phyloP scores from a whole-genome alignment of 2,329 filamentous ascomycete genomes.

The Paracoccidioides lutzii region DNA sequence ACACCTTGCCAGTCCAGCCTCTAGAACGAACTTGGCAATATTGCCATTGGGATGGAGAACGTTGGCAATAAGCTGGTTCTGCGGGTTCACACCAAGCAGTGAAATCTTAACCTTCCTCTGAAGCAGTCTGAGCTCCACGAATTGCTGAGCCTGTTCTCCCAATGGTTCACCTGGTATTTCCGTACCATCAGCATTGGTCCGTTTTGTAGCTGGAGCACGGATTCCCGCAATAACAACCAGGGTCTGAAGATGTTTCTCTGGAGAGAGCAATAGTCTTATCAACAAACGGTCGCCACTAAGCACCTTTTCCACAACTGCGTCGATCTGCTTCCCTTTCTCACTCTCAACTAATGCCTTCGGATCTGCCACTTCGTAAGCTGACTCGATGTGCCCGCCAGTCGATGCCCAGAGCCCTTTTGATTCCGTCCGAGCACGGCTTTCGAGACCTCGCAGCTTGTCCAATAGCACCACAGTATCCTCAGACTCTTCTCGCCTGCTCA shows the following conservation, averaged over 20 bases:
- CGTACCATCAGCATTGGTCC: slow-evolving; percentile 65
- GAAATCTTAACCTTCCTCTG: slow-evolving; percentile 75
- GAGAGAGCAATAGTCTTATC: slow-evolving; percentile 64
- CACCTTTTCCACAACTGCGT: slow-evolving; percentile 80
- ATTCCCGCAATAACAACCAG: slow-evolving; percentile 83
- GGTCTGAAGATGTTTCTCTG: slow-evolving; percentile 76
- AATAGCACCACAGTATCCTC: slow-evolving; percentile 59
- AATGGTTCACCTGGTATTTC: slow-evolving; percentile 77
- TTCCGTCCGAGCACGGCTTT: slow-evolving; percentile 64
- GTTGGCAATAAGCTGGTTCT: slow-evolving; percentile 79
- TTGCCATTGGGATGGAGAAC: slow-evolving; percentile 82
- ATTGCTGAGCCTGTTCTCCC: slow-evolving; percentile 77
- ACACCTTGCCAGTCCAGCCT: slow-evolving; percentile 80
- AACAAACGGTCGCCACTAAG: slow-evolving; percentile 84
- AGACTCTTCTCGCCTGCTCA: slow-evolving; percentile 71
- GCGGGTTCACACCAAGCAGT: slow-evolving; percentile 74
- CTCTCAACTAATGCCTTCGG: slow-evolving; percentile 62
- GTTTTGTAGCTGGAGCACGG: slow-evolving; percentile 76
- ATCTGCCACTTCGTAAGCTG: slow-evolving; percentile 67
- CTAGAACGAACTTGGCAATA: slow-evolving; percentile 80
- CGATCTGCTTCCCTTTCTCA: slow-evolving; percentile 73
- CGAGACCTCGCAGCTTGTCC: slow-evolving; percentile 63
- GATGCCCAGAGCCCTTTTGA: slow-evolving; percentile 70
- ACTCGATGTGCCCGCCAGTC: slow-evolving; percentile 54
- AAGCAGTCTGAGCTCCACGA: slow-evolving; percentile 72